Conservation (phyloP, 192 early-diverging fungal species). For the Funneliformis geosporum region DNA sequence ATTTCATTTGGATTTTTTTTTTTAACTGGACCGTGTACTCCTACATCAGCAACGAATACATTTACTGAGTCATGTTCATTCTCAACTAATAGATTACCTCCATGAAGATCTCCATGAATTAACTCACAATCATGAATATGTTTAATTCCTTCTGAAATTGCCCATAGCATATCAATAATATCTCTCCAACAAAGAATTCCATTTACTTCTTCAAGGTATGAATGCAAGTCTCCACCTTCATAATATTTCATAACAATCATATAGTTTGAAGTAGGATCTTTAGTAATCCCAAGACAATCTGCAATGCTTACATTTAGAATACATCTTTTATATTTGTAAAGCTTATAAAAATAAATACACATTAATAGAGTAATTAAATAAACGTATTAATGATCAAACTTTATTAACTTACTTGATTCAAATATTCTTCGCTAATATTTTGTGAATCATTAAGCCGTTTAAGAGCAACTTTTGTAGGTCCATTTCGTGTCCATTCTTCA, state of each 20-base stretch:
- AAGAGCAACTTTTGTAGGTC: too few relatives aligned
- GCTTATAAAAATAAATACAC: background rate
- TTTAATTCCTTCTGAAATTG: background rate
- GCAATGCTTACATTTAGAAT: background rate
- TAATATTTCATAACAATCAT: slow-evolving; percentile 19
- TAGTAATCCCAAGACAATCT: background rate
- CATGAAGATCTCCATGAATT: slow-evolving; percentile 6
- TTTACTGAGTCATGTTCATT: too few relatives aligned
- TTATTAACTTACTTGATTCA: too few relatives aligned
- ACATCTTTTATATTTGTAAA: background rate
- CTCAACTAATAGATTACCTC: background rate
- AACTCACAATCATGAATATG: background rate
- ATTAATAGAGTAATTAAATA: too few relatives aligned
- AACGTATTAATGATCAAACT: too few relatives aligned
- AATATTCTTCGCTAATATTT: too few relatives aligned
- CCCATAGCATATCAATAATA: background rate
- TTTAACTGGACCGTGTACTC: background rate
- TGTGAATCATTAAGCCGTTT: too few relatives aligned
- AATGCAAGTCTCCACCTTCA: background rate
- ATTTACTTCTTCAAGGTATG: background rate
- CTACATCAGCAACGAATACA: background rate
- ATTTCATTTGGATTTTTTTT: background rate
- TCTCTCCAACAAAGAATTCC: background rate
- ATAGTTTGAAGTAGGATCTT: background rate
- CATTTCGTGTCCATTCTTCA: background rate